Percentiles rank a stretch among this genome's conserved stretches.
Evolutionary conservation across 1,139 yeast species (phyloP).

Genomic region (Wickerhamomyces sp.): DNA sequence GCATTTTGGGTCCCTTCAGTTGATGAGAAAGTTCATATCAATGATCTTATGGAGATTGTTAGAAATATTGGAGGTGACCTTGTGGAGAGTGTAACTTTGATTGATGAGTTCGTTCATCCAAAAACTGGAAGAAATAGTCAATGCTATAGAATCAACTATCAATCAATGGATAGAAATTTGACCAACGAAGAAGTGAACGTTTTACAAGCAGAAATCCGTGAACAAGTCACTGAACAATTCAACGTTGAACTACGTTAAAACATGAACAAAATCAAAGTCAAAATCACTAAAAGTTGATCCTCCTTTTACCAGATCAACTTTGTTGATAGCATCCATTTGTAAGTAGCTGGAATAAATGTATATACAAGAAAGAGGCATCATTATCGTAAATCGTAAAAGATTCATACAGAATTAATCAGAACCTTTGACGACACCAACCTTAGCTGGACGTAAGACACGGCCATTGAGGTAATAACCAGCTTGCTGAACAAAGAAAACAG

Average conservation of each 20-base stretch:
- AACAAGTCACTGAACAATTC: conserved; percentile 46
- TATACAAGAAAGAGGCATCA: conserved; percentile 1
- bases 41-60: conserved; percentile 92
- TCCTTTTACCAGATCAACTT: too few relatives aligned
- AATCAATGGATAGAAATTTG: conserved; percentile 90
- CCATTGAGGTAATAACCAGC: conserved; percentile 77
- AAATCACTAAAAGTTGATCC: background rate
- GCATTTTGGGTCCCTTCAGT: conserved; percentile 79
- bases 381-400: background rate
- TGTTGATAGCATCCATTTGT: background rate
- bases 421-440: conserved; percentile 82
- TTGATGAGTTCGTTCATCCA: conserved; percentile 84
- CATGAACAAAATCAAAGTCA: background rate
- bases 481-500: conserved; percentile 84
- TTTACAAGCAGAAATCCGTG: conserved; percentile 61
- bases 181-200: conserved; percentile 77
- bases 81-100: conserved; percentile 76
- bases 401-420: conserved; percentile 19
- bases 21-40: conserved; percentile 49
- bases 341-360: background rate
- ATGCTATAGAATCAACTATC: conserved; percentile 88
- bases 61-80: conserved; percentile 81
- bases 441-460: conserved; percentile 85
- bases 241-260: conserved; percentile 48
- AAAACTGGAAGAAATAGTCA: conserved; percentile 72